A percentile compares a stretch with the other conserved stretches of the same genome.
phyloP scores from a whole-genome alignment of 2,329 filamentous ascomycete genomes.

The Aspergillus fischeri region DNA sequence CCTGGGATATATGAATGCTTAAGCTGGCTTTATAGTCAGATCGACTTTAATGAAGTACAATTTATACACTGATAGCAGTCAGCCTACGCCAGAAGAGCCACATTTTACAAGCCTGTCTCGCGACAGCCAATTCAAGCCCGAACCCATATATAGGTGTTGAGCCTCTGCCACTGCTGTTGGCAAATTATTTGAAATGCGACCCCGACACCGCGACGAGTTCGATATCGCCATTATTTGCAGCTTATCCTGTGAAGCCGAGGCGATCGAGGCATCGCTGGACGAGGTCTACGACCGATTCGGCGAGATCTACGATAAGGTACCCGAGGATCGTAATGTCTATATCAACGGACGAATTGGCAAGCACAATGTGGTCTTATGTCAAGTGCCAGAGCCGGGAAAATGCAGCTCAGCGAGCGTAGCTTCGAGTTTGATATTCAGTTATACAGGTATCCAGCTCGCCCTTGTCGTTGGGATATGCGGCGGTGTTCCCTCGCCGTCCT shows the following conservation, averaged over 20 bases:
- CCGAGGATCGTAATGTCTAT: neutral
- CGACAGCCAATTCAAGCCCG: too few relatives aligned
- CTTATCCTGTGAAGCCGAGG: slow-evolving; percentile 1
- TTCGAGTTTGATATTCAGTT: neutral
- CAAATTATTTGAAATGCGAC: neutral
- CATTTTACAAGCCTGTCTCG: too few relatives aligned
- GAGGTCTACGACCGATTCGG: neutral
- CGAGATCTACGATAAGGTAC: too few relatives aligned
- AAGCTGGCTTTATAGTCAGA: too few relatives aligned
- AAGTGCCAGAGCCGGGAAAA: slow-evolving; percentile 1
- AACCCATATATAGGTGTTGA: too few relatives aligned
- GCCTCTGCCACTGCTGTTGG: too few relatives aligned
- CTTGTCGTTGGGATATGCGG: slow-evolving; percentile 6
- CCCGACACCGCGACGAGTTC: slow-evolving; percentile 5
- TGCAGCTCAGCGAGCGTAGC: neutral
- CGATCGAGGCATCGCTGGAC: slow-evolving; percentile 4
- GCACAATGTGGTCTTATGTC: slow-evolving; percentile 5
- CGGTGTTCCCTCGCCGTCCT: neutral
- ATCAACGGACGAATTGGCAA: neutral
- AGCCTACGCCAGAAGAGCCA: too few relatives aligned
- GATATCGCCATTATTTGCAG: slow-evolving; percentile 3
- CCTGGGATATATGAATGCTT: too few relatives aligned
- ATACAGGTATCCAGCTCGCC: neutral
- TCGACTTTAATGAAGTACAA: too few relatives aligned
- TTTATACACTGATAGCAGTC: too few relatives aligned